A percentile compares a stretch with the other conserved stretches of the same genome.
Evolutionary conservation across 2,329 filamentous ascomycete genomes (phyloP).

Genomic region (Penicillium sp.): DNA sequence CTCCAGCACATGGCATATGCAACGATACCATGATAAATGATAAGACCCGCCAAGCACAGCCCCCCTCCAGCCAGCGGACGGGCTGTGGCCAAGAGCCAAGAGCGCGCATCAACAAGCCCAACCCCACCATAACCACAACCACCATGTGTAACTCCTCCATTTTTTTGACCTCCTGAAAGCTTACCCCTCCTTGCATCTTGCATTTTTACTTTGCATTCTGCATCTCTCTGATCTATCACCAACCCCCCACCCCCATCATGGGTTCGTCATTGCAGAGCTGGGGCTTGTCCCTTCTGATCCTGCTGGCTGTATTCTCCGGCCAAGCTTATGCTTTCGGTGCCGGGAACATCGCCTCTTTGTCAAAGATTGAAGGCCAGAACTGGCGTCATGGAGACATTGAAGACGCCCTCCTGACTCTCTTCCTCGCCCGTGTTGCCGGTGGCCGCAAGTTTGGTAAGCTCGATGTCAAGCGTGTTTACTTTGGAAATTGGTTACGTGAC

Average conservation of each 20-base stretch:
- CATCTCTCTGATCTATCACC: background rate
- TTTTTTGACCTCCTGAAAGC: slow-evolving; percentile 1
- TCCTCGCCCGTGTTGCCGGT: slow-evolving; percentile 65
- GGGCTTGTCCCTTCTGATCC: slow-evolving; percentile 50
- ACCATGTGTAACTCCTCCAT: background rate
- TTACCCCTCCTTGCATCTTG: slow-evolving; percentile 2
- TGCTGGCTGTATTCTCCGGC: slow-evolving; percentile 66
- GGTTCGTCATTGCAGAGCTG: slow-evolving; percentile 23
- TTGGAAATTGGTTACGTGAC: slow-evolving; percentile 93
- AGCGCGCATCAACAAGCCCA: slow-evolving; percentile 8
- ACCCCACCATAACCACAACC: slow-evolving; percentile 12
- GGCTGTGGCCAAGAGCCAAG: slow-evolving; percentile 4
- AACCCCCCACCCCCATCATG: slow-evolving; percentile 18
- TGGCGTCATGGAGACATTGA: slow-evolving; percentile 94
- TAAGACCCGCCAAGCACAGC: background rate
- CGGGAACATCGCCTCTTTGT: slow-evolving; percentile 82
- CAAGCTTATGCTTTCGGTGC: slow-evolving; percentile 81
- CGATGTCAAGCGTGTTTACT: slow-evolving; percentile 87
- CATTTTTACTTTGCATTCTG: background rate
- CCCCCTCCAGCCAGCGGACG: background rate
- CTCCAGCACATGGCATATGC: background rate
- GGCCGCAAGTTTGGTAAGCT: slow-evolving; percentile 88
- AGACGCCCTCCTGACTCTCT: slow-evolving; percentile 78
- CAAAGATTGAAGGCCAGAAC: slow-evolving; percentile 81
- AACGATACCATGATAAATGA: background rate